These are phyloP conservation scores for Aspergillus nidulans DNA, from an alignment of 495 filamentous ascomycete genomes.

Conservation along the genomic window DNA sequence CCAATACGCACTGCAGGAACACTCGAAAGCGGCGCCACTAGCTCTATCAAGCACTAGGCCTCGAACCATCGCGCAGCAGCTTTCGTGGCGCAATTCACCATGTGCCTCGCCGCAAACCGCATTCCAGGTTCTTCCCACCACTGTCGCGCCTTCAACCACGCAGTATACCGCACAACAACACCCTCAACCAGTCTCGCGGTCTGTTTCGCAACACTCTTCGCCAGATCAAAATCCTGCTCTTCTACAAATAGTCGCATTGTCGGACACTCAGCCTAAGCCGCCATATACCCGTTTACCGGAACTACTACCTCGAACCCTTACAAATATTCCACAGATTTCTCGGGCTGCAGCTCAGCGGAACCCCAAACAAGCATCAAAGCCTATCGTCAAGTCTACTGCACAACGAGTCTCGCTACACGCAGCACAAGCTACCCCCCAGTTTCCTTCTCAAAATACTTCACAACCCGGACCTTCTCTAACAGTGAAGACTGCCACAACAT, in stretches of 20 bases:
- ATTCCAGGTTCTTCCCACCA: neutral
- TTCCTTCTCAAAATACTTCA: neutral
- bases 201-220: neutral
- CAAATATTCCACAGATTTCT: neutral
- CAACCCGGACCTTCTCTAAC: neutral
- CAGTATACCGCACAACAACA: neutral
- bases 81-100: neutral
- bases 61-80: neutral
- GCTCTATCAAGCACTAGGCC: neutral
- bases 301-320: too few relatives aligned
- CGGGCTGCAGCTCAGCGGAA: neutral
- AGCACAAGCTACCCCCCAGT: neutral
- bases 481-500: neutral
- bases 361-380: neutral
- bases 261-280: neutral
- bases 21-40: neutral
- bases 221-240: neutral
- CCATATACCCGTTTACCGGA: neutral
- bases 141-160: neutral
- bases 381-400: neutral
- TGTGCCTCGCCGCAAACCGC: neutral
- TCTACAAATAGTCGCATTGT: neutral
- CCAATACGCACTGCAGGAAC: neutral
- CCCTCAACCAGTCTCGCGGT: neutral
- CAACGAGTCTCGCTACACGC: slow-evolving; percentile 1